Evolutionary conservation across 352 stramenopile genomes (phyloP).

Genomic region (Pythium dissimile): DNA sequence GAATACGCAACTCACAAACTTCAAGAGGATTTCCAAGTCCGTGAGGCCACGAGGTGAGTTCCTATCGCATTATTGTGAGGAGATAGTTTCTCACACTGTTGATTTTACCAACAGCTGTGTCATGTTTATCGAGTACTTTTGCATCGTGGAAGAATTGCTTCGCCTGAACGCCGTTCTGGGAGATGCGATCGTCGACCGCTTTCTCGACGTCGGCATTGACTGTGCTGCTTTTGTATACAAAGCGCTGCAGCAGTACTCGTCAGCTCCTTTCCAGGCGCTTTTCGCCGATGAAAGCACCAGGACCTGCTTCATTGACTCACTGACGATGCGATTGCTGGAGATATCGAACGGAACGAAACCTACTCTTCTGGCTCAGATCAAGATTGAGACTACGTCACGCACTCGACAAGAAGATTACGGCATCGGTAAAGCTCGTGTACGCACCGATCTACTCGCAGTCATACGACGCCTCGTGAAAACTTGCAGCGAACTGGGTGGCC

Average conservation of each 20-base stretch:
- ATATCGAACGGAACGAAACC: no score
- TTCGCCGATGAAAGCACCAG: conserved; percentile 1
- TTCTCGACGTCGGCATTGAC: conserved; percentile 5
- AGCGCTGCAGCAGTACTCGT: conserved; percentile 11
- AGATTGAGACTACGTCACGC: neutral
- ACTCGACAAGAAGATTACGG: conserved; percentile 40
- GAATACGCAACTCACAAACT: conserved; percentile 24
- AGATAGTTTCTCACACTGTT: neutral
- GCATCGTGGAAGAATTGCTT: conserved; percentile 49
- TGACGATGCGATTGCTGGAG: no score
- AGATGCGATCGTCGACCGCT: neutral
- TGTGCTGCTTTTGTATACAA: conserved; percentile 8
- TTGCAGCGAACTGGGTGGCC: conserved; percentile 27
- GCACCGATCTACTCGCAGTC: conserved; percentile 44
- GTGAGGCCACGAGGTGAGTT: conserved; percentile 12
- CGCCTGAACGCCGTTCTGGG: conserved; percentile 2
- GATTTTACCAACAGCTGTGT: conserved; percentile 46
- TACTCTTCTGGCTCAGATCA: no score
- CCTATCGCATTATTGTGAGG: neutral
- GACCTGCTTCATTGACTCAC: neutral
- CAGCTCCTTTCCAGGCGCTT: neutral
- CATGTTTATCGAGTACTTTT: conserved; percentile 58
- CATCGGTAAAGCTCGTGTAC: conserved; percentile 38
- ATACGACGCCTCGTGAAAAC: conserved; percentile 45
- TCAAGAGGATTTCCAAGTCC: conserved; percentile 11